phyloP scores from a whole-genome alignment of 1,284 basidiomycete genomes.

The Fomitopsis palustris region DNA sequence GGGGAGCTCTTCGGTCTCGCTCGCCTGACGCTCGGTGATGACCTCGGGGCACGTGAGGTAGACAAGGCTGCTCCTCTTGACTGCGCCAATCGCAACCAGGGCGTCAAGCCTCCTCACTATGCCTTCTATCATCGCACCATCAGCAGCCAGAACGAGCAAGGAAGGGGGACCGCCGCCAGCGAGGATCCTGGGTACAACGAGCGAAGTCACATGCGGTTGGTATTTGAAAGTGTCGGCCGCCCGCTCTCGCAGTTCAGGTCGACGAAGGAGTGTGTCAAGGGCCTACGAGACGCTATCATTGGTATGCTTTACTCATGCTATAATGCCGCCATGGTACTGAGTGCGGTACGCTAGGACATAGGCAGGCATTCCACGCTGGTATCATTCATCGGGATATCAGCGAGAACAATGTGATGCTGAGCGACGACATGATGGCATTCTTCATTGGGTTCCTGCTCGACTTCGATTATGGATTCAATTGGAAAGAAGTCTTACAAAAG shows the following conservation, averaged over 20 bases:
- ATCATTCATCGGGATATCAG: conserved; percentile 13
- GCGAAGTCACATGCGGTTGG: conserved; percentile 15
- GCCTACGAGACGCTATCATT: conserved; percentile 11
- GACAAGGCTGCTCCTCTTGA: too few species aligned
- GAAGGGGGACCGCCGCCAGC: too few species aligned
- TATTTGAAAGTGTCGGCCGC: conserved; percentile 10
- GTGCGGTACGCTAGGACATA: conserved; percentile 2
- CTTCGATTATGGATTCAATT: conserved; percentile 9
- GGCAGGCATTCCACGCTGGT: background rate
- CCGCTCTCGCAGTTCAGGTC: conserved; percentile 9
- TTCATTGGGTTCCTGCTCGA: conserved; percentile 10
- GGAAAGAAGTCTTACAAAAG: background rate
- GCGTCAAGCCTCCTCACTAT: too few species aligned
- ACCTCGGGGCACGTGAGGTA: too few species aligned
- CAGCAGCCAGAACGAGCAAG: too few species aligned
- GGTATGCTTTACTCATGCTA: conserved; percentile 2
- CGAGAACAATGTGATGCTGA: conserved; percentile 11
- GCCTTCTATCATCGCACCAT: too few species aligned
- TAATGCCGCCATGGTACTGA: background rate
- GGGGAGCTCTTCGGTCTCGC: too few species aligned
- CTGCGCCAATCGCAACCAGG: too few species aligned
- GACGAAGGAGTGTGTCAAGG: conserved; percentile 7
- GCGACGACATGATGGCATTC: background rate
- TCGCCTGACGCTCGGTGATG: too few species aligned
- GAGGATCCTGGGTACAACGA: too few species aligned